These are phyloP conservation scores for Komagataella populi DNA, from an alignment of 805 yeast genomes.

Conservation along the genomic window DNA sequence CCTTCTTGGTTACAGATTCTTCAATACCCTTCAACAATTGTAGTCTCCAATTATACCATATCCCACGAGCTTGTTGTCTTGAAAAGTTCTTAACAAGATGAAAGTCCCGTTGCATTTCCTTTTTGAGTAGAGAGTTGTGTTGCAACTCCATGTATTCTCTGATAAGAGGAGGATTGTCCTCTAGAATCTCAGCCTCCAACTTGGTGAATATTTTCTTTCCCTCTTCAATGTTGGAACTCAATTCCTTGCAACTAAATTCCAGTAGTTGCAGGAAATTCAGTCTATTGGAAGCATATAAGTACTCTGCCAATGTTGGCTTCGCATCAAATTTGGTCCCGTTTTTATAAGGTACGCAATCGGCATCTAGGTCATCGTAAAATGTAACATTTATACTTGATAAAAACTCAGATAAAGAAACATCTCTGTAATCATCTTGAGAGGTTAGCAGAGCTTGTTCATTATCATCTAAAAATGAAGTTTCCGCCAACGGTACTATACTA, in stretches of 20 bases:
- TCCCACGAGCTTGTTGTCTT: constrained; percentile 35
- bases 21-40: constrained; percentile 34
- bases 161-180: constrained; percentile 35
- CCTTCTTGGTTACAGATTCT: constrained; percentile 8
- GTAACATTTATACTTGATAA: constrained; percentile 24
- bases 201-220: constrained; percentile 33
- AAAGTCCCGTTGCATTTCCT: constrained; percentile 29
- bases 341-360: neutral
- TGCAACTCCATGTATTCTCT: constrained; percentile 31
- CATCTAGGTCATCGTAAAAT: constrained; percentile 32
- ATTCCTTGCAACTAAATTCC: constrained; percentile 40
- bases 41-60: constrained; percentile 53
- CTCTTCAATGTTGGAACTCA: constrained; percentile 33
- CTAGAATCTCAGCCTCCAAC: constrained; percentile 28
- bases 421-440: constrained; percentile 13
- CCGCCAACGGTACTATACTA: constrained; percentile 17
- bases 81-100: constrained; percentile 36
- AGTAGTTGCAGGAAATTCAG: constrained; percentile 32
- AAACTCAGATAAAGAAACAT: constrained; percentile 24
- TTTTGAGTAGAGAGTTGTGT: constrained; percentile 7
- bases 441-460: constrained; percentile 3
- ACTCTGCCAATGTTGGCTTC: constrained; percentile 16
- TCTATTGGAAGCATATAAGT: constrained; percentile 22
- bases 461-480: constrained; percentile 7
- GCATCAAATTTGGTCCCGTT: constrained; percentile 3